Evolutionary conservation across 2,329 filamentous ascomycete species (phyloP).

Genomic region (Peltaster fructicola): DNA sequence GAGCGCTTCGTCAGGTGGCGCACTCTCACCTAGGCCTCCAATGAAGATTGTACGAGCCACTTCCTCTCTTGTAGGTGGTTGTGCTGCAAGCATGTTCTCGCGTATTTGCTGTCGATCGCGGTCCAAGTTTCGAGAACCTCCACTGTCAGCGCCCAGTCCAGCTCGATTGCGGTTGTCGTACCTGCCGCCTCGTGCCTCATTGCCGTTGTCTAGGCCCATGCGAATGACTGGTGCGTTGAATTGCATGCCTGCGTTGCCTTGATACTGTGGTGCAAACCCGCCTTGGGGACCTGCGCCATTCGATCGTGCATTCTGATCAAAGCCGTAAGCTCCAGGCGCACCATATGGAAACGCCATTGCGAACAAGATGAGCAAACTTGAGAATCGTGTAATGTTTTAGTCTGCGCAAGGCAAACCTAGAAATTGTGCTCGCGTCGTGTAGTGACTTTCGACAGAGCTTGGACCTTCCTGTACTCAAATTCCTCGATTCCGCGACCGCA

Average conservation of each 20-base stretch:
- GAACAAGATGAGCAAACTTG: too few species aligned
- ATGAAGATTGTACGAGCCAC: constrained; percentile 83
- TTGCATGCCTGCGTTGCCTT: constrained; percentile 87
- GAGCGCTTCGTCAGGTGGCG: constrained; percentile 59
- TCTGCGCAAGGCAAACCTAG: too few species aligned
- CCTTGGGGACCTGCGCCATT: too few species aligned
- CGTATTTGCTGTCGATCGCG: constrained; percentile 19
- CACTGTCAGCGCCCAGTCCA: constrained; percentile 34
- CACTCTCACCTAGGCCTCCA: constrained; percentile 63
- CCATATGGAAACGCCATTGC: constrained; percentile 21
- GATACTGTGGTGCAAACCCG: too few species aligned
- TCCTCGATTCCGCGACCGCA: too few species aligned
- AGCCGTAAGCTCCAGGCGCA: too few species aligned
- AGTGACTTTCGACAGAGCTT: too few species aligned
- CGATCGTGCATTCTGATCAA: too few species aligned
- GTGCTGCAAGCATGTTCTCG: constrained; percentile 28
- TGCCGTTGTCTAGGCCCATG: constrained; percentile 52
- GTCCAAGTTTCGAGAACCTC: constrained; percentile 41
- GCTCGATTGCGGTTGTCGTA: constrained; percentile 29
- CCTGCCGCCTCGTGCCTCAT: constrained; percentile 22
- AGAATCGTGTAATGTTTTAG: too few species aligned
- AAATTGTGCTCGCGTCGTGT: too few species aligned
- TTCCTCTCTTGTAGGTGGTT: constrained; percentile 77
- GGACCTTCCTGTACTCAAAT: too few species aligned
- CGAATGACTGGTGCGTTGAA: constrained; percentile 94